phyloP scores from a whole-genome alignment of 306 rosid genomes.

The Sophora flavescens region DNA sequence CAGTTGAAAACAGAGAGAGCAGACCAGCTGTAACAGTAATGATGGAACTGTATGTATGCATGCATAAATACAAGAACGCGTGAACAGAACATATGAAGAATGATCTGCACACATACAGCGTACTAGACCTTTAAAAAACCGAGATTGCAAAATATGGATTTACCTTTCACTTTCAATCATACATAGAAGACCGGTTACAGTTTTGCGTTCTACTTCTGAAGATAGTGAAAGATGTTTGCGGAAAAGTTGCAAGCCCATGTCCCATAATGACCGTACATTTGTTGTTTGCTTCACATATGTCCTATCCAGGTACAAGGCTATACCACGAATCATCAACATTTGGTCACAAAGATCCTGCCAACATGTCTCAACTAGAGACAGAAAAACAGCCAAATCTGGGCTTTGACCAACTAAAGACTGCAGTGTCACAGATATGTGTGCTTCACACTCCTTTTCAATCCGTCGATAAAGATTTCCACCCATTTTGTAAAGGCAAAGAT shows the following conservation, averaged over 20 bases:
- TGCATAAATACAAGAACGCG: neutral
- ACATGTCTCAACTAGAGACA: constrained; percentile 88
- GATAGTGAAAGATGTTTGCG: constrained; percentile 90
- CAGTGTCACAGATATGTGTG: constrained; percentile 83
- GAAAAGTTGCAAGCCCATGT: constrained; percentile 98
- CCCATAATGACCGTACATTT: constrained; percentile 92
- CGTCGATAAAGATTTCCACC: constrained; percentile 94
- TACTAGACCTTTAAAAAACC: constrained; percentile 24
- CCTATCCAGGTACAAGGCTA: constrained; percentile 94
- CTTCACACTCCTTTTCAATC: constrained; percentile 94
- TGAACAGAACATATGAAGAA: constrained; percentile 22
- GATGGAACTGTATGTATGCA: neutral
- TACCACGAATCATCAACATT: constrained; percentile 96
- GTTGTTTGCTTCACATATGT: constrained; percentile 92
- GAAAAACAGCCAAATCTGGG: constrained; percentile 92
- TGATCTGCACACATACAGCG: neutral
- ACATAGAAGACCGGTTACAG: constrained; percentile 94
- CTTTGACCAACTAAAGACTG: constrained; percentile 95
- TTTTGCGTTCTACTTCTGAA: constrained; percentile 95
- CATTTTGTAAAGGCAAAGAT: constrained; percentile 94
- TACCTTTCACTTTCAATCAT: constrained; percentile 97
- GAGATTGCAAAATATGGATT: constrained; percentile 32
- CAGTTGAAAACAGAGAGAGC: neutral
- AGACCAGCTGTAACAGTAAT: neutral
- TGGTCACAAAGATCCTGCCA: constrained; percentile 98